These are phyloP conservation scores for Fusarium sp. DNA, from an alignment of 2,329 filamentous ascomycete species.

Conservation along the genomic window DNA sequence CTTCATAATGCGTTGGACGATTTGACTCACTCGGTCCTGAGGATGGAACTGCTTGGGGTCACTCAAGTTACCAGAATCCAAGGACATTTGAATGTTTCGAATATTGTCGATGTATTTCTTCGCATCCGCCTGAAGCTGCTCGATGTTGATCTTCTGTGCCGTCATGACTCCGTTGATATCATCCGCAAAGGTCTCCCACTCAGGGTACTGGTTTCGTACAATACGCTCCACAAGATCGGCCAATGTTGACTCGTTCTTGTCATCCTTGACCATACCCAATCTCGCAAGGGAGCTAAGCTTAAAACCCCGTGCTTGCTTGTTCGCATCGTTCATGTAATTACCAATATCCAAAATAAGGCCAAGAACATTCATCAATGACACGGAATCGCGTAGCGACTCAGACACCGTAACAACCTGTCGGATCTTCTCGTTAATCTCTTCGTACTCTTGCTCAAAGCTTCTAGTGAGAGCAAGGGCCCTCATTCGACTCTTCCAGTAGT, in stretches of 20 bases:
- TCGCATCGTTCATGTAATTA: constrained; percentile 99
- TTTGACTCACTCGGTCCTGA: constrained; percentile 90
- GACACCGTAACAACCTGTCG: constrained; percentile 88
- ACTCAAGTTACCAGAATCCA: constrained; percentile 93
- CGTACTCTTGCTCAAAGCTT: constrained; percentile 88
- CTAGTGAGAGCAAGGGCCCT: constrained; percentile 86
- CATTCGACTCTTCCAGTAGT: constrained; percentile 99
- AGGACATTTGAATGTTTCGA: constrained; percentile 89
- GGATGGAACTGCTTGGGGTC: constrained; percentile 98
- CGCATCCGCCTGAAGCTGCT: constrained; percentile 87
- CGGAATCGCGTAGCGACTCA: constrained; percentile 89
- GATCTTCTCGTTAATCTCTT: constrained; percentile 88
- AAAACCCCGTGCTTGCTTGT: constrained; percentile 98
- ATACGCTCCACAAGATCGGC: constrained; percentile 97
- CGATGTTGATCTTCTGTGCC: constrained; percentile 92
- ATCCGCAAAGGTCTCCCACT: constrained; percentile 89
- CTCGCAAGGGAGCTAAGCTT: constrained; percentile 95
- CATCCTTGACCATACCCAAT: constrained; percentile 97
- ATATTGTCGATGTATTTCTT: constrained; percentile 95
- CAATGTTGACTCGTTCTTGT: constrained; percentile 97
- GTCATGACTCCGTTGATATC: constrained; percentile 85
- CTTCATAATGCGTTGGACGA: constrained; percentile 95
- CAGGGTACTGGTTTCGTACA: constrained; percentile 93
- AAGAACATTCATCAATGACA: constrained; percentile 94
- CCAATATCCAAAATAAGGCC: constrained; percentile 97